Base-by-base conservation (phyloP, 257 asterid genomes). In the Scutellaria barbata region DNA sequence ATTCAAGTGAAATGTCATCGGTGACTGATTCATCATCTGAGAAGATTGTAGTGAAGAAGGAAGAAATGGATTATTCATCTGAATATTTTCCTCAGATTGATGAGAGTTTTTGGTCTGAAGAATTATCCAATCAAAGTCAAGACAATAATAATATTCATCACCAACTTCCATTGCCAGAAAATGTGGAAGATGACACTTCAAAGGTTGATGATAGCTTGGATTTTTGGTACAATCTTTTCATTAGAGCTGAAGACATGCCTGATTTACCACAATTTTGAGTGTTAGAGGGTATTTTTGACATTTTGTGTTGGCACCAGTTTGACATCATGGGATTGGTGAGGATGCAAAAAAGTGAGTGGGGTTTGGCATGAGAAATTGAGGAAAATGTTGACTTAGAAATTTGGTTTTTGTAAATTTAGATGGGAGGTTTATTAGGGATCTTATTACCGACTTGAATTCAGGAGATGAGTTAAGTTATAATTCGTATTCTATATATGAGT, bases 191-290 rank as follows among this genome's bases (percentile, higher is more conserved):
- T 25, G 76, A 66, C 57, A 30, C 35, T 2, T 62, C 76, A 43
- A 81, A 17, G 43, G 40, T 63, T 39, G 92, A 83, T 71, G 88
- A 80, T 47, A 85, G 81, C 65, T 76, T 84, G 95, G 95, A 89
- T 75, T 93, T 90, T 79, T 93, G 97, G 97, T 87, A 79, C 83
- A 77, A 87, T 76, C 81, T 93, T 71, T 90, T 90, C 74, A 80
- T 81, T 35, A 74, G 84, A 47, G 89, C 89, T 51, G 97, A 81
- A 20, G 87, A 84, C 63, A 68, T 90, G 82, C 88, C 90, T 1
- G 92, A 88, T 40, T 87, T 90, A 68, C 85, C 89, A 10, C 84
- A 83, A 13, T 88, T 93, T 77, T 92, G 84, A 90, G 41, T 54
- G 76, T 39, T 37, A n/a, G 35, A 30, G 35, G 35, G 35, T 30